These are phyloP conservation scores for Aspergillus clavatus DNA, from an alignment of 2,329 filamentous ascomycete species.

Conservation along the genomic window DNA sequence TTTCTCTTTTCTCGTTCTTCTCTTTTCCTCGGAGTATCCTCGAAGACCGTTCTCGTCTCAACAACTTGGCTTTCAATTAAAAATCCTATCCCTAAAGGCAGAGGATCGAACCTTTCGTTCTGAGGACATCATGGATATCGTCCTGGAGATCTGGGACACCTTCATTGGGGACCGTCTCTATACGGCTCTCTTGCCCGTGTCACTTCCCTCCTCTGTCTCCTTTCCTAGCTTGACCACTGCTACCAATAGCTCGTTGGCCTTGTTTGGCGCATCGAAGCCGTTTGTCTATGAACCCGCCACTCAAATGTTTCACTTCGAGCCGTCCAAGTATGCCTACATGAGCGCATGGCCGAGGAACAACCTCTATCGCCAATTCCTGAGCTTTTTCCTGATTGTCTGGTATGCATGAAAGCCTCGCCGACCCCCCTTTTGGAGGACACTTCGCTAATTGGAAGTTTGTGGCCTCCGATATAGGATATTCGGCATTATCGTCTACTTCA, in stretches of 20 bases:
- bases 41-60: too few relatives aligned
- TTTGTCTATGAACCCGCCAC: slow-evolving; percentile 66
- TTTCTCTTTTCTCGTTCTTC: not conserved
- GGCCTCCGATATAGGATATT: slow-evolving; percentile 64
- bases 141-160: slow-evolving; percentile 79
- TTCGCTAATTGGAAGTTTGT: slow-evolving; percentile 6
- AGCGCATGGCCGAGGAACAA: slow-evolving; percentile 76
- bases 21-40: not conserved
- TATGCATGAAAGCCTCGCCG: slow-evolving; percentile 43
- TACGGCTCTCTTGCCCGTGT: slow-evolving; percentile 62
- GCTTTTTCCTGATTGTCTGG: slow-evolving; percentile 83
- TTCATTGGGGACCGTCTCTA: slow-evolving; percentile 77
- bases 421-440: not conserved
- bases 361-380: slow-evolving; percentile 65
- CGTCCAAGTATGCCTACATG: slow-evolving; percentile 71
- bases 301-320: slow-evolving; percentile 62
- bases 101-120: too few relatives aligned
- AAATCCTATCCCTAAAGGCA: too few relatives aligned
- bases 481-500: slow-evolving; percentile 76
- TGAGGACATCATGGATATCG: slow-evolving; percentile 69
- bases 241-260: slow-evolving; percentile 51
- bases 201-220: slow-evolving; percentile 50
- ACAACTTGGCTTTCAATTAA: too few relatives aligned
- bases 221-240: slow-evolving; percentile 49
- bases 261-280: slow-evolving; percentile 48